phyloP scores from a whole-genome alignment of 129 eudicot genomes.

The Escallonia rubra region DNA sequence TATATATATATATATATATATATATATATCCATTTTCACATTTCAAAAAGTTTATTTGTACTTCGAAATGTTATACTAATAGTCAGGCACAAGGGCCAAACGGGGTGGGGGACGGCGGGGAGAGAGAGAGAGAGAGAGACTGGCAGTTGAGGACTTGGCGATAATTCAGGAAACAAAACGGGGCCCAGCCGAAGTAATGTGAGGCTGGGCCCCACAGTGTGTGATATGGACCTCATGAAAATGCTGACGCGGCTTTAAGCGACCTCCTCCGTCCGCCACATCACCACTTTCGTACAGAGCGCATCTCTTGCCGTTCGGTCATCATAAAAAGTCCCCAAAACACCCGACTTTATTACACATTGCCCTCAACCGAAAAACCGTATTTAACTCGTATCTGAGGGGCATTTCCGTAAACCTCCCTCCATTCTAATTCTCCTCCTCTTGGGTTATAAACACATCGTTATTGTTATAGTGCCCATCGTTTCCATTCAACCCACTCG shows the following conservation, averaged over 20 bases:
- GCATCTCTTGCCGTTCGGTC: too few relatives aligned
- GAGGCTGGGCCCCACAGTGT: background rate
- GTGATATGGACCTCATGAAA: too few relatives aligned
- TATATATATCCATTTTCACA: too few relatives aligned
- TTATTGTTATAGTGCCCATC: conserved; percentile 8
- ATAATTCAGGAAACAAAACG: too few relatives aligned
- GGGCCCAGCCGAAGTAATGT: background rate
- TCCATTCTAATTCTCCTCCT: background rate
- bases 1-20: too few relatives aligned
- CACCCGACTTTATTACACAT: background rate
- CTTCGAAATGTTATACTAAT: too few relatives aligned
- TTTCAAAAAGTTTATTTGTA: too few relatives aligned
- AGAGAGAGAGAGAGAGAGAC: background rate
- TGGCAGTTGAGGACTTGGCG: background rate
- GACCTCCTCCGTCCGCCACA: conserved; percentile 1
- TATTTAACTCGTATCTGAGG: too few relatives aligned
- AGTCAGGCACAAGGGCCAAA: too few relatives aligned
- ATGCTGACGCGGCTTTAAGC: conserved; percentile 6
- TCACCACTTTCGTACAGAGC: background rate
- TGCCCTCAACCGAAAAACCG: background rate
- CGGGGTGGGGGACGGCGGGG: too few relatives aligned
- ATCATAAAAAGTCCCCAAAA: too few relatives aligned
- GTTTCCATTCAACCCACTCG: conserved; percentile 10
- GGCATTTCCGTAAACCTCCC: too few relatives aligned
- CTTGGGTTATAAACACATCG: background rate